phyloP scores from a whole-genome alignment of 2,329 filamentous ascomycete genomes.

The Fusarium bulbicola region DNA sequence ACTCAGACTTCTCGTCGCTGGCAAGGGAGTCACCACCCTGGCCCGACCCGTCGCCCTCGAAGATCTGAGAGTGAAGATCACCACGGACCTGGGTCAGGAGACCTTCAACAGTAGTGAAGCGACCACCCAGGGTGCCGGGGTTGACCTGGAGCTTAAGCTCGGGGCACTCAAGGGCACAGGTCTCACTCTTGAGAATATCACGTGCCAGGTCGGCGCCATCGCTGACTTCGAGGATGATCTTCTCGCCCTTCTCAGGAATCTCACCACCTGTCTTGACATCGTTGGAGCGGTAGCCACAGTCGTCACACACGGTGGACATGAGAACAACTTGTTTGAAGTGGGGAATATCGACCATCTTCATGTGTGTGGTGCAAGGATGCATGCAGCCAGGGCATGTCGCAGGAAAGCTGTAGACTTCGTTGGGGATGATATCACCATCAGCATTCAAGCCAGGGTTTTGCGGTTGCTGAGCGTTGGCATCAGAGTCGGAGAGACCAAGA shows the following conservation, averaged over 20 bases:
- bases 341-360: constrained; percentile 99
- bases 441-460: constrained; percentile 60
- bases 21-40: constrained; percentile 82
- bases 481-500: constrained; percentile 77
- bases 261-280: constrained; percentile 98
- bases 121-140: constrained; percentile 91
- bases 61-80: constrained; percentile 89
- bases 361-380: constrained; percentile 87
- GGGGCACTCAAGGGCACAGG: constrained; percentile 84
- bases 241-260: constrained; percentile 85
- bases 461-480: constrained; percentile 63
- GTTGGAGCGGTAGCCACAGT: constrained; percentile 93
- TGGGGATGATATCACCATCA: constrained; percentile 86
- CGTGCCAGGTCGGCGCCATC: constrained; percentile 79
- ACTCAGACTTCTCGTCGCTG: constrained; percentile 71
- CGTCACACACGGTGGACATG: constrained; percentile 92
- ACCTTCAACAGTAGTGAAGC: constrained; percentile 97
- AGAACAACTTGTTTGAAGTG: constrained; percentile 98
- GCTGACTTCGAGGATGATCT: constrained; percentile 80
- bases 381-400: constrained; percentile 91
- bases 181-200: constrained; percentile 97
- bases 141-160: constrained; percentile 89
- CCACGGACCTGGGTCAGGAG: constrained; percentile 91
- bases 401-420: constrained; percentile 93
- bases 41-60: constrained; percentile 71